Evolutionary conservation across 768 basidiomycete species (phyloP).

Genomic region (Mycena metata): DNA sequence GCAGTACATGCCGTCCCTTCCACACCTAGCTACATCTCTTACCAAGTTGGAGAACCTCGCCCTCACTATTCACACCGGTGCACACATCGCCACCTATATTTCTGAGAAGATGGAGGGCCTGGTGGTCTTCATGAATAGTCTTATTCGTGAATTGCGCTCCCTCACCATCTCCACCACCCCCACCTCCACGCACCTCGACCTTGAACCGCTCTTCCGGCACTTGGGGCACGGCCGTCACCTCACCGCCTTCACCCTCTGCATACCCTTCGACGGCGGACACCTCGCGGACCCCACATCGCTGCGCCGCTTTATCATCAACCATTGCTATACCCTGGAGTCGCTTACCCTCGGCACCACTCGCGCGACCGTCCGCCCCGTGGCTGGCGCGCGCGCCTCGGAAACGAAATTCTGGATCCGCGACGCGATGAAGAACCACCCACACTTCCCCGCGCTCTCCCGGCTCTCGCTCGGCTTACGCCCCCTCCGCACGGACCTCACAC

Average conservation of each 20-base stretch:
- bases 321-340: slow-evolving; percentile 50
- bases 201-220: slow-evolving; percentile 53
- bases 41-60: slow-evolving; percentile 52
- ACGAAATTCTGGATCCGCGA: slow-evolving; percentile 59
- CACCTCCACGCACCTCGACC: slow-evolving; percentile 54
- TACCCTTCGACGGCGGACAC: slow-evolving; percentile 61
- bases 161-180: slow-evolving; percentile 53
- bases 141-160: slow-evolving; percentile 53
- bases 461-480: slow-evolving; percentile 57
- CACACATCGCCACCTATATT: slow-evolving; percentile 47
- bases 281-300: slow-evolving; percentile 52
- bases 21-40: slow-evolving; percentile 45
- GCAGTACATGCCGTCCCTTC: slow-evolving; percentile 50
- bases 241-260: slow-evolving; percentile 53
- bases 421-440: slow-evolving; percentile 47
- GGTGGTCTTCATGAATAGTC: slow-evolving; percentile 60
- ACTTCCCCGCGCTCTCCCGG: slow-evolving; percentile 49
- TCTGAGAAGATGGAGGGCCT: slow-evolving; percentile 55
- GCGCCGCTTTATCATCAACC: slow-evolving; percentile 52
- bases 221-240: slow-evolving; percentile 58
- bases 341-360: slow-evolving; percentile 53
- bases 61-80: slow-evolving; percentile 52
- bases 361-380: slow-evolving; percentile 39
- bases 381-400: slow-evolving; percentile 42
- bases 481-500: slow-evolving; percentile 48